Evolutionary conservation across 2,329 filamentous ascomycete genomes (phyloP), one percentile per base, ranked within the genome.

Genomic region (Stagonosporopsis vannaccii): DNA sequence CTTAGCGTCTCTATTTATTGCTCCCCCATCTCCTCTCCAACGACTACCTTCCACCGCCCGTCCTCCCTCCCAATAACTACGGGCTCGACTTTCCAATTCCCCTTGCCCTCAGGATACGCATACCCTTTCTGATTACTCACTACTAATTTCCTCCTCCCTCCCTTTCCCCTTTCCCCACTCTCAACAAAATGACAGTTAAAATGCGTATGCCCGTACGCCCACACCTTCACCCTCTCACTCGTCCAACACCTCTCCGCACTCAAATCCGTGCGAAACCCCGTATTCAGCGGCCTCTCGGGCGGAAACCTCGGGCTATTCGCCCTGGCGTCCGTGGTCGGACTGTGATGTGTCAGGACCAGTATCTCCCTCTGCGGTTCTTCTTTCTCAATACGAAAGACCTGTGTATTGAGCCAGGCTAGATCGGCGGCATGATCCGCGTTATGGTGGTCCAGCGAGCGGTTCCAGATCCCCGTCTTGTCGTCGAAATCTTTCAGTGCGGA

Each of bases 101-200:
- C 55, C 3, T 39, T 30, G 1, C 46, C 33, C 7, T 44, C 33
- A 13, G 40, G 32, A 5, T 48, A 42, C 19, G 46, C 39, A 28
- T 57, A 63, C 3, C 58, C 58, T 13, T 61, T 61, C 35, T 61
- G 58, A 22, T 56, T 59, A 4, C 51, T 49, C 13, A 56, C 33
- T 1, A 63, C 46, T 25, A 63, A 41, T 25, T 59, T 61, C 12
- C 32, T 36, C 23, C 52, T 43, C 15, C 6, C 39, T 12, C 9
- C 6, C 30, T 11, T 11, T 7, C 4, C 28, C 2, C 8, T 11
- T 4, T 30, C 28, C 1, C 30, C 39, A 0, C 19, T n/a, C 22
- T 58, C 46, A 3, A 41, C 19, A 17, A 59, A 58, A 6, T 49
- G 33, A 40, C 54, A 57, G 11, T 33, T 48, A 35, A 44, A 57